Evolutionary conservation across 139 green algal species (phyloP).

Genomic region (Chara braunii): DNA sequence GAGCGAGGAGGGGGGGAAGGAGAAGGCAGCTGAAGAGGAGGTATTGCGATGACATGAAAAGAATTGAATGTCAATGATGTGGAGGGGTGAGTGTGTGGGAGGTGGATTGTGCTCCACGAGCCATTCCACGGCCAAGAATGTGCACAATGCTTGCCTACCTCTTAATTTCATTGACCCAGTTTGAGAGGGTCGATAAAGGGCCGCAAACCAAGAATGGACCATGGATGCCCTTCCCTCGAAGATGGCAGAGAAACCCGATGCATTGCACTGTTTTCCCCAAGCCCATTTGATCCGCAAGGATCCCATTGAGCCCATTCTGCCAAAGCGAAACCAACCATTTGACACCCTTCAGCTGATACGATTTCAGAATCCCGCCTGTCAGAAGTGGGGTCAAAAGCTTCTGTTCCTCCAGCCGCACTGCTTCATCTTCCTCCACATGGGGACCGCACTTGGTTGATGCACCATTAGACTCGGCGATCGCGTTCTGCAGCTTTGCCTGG

Average conservation of each 20-base stretch:
- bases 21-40: background rate
- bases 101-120: no score
- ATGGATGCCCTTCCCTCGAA: conserved; percentile 59
- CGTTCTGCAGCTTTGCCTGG: background rate
- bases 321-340: conserved; percentile 37
- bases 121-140: no score
- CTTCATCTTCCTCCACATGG: conserved; percentile 4
- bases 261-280: conserved; percentile 96
- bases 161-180: conserved; percentile 86
- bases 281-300: conserved; percentile 75
- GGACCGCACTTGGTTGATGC: background rate
- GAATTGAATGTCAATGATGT: no score
- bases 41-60: background rate
- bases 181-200: conserved; percentile 83
- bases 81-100: no score
- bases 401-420: conserved; percentile 9
- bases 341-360: conserved; percentile 34
- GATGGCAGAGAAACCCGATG: conserved; percentile 84
- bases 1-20: no score
- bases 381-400: conserved; percentile 5
- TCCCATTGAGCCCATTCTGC: conserved; percentile 69
- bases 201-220: conserved; percentile 81
- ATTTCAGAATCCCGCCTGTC: conserved; percentile 19
- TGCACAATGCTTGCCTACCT: no score
- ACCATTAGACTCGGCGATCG: background rate